Percentiles rank a stretch among this genome's conserved stretches.
These are phyloP conservation scores for Phytophthora pseudosyringae DNA, from an alignment of 352 stramenopile species.

Conservation along the genomic window DNA sequence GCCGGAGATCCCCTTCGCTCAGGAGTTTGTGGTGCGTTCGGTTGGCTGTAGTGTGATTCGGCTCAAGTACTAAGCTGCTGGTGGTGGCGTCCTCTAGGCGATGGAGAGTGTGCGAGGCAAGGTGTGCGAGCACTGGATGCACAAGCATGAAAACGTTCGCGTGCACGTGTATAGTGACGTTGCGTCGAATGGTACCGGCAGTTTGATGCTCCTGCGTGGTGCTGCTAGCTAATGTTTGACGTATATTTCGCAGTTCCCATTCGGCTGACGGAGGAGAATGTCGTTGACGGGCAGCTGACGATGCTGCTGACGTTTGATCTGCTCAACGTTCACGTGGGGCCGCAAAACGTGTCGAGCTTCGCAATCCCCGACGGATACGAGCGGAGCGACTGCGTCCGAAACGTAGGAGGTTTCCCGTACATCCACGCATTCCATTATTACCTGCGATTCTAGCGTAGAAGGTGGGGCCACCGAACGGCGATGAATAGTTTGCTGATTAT, in stretches of 20 bases:
- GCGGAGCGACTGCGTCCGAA: slow-evolving; percentile 62
- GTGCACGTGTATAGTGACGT: slow-evolving; percentile 70
- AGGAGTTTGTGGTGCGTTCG: slow-evolving; percentile 54
- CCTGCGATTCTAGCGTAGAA: slow-evolving; percentile 54
- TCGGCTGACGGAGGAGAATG: slow-evolving; percentile 67
- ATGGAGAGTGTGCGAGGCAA: slow-evolving; percentile 63
- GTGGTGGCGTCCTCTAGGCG: slow-evolving; percentile 30
- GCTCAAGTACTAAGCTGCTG: slow-evolving; percentile 1
- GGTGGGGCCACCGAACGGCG: neutral
- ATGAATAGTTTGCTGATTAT: slow-evolving; percentile 9
- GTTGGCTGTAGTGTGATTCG: neutral
- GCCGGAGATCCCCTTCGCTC: slow-evolving; percentile 55
- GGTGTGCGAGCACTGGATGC: slow-evolving; percentile 72
- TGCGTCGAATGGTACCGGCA: slow-evolving; percentile 38
- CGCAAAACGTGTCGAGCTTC: slow-evolving; percentile 57
- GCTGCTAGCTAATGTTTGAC: slow-evolving; percentile 4
- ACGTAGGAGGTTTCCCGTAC: slow-evolving; percentile 72
- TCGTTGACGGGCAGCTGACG: slow-evolving; percentile 49
- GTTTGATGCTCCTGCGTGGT: neutral
- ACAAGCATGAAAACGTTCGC: slow-evolving; percentile 53
- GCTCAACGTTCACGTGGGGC: slow-evolving; percentile 52
- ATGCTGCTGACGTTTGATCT: slow-evolving; percentile 75
- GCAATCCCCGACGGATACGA: slow-evolving; percentile 65
- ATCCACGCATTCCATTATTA: slow-evolving; percentile 85
- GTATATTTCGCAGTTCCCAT: slow-evolving; percentile 56